These are phyloP conservation scores for Helicocarpus griseus DNA, from an alignment of 2,329 filamentous ascomycete genomes.

Conservation along the genomic window DNA sequence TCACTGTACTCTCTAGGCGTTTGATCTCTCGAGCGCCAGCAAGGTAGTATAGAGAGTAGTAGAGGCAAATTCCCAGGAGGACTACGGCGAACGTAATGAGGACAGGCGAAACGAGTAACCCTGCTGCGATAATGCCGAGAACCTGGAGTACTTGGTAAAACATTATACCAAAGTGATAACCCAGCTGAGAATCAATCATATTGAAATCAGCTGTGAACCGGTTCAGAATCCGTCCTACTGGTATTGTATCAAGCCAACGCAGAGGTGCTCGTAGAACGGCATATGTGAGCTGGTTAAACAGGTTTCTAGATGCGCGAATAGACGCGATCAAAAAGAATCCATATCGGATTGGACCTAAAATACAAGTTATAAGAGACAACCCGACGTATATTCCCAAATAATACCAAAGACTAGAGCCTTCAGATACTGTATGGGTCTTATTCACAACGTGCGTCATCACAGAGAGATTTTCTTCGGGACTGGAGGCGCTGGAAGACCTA, in stretches of 20 bases:
- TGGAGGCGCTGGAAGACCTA: slow-evolving; percentile 18
- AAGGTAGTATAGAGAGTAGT: slow-evolving; percentile 54
- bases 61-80: slow-evolving; percentile 49
- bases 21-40: slow-evolving; percentile 65
- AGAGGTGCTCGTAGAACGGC: slow-evolving; percentile 61
- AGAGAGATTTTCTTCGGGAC: slow-evolving; percentile 7
- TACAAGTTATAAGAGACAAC: slow-evolving; percentile 47
- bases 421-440: neutral
- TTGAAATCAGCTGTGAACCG: slow-evolving; percentile 71
- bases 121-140: slow-evolving; percentile 57
- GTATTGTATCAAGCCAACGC: slow-evolving; percentile 73
- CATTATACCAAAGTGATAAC: slow-evolving; percentile 53
- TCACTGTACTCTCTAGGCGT: slow-evolving; percentile 64
- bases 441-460: slow-evolving; percentile 10
- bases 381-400: slow-evolving; percentile 61
- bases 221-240: slow-evolving; percentile 66
- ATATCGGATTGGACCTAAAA: slow-evolving; percentile 55
- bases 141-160: slow-evolving; percentile 53
- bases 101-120: slow-evolving; percentile 55
- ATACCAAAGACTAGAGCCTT: slow-evolving; percentile 39
- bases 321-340: slow-evolving; percentile 56
- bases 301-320: slow-evolving; percentile 55
- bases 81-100: slow-evolving; percentile 54
- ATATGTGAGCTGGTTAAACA: slow-evolving; percentile 59
- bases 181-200: slow-evolving; percentile 58